Base-by-base conservation (phyloP, 345 rosid species). In the Fremontodendron californicum region DNA sequence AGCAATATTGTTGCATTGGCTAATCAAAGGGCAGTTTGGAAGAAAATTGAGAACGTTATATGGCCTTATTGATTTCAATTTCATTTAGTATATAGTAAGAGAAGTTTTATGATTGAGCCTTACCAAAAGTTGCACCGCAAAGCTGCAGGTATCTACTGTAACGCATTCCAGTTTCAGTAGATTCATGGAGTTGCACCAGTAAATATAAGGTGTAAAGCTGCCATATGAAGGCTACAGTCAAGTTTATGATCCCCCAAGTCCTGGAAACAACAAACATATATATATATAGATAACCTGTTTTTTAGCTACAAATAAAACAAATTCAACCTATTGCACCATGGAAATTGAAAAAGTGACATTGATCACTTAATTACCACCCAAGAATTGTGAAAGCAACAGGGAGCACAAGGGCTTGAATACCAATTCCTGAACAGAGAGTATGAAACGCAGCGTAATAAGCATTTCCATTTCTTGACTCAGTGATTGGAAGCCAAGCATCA, bases 401-500 rank as follows among this genome's bases (percentile, higher is more conserved):
- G 35, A 95, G 93, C n/a, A 90, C 80, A n/a, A 95, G 93, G 25
- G 94, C 96, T 80, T 93, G 99, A 42, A 86, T 54, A 29, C 98
- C 96, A 75, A 95, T 86, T 8, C 99, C 98, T 0, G 98, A 91
- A 75, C 97, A 95, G 4, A 93, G 96, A 67, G 87, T 87, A 46
- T 93, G 98, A 86, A 92, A 91, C 65, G 92, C 94, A 0, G 96
- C 94, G 61, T 94, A 93, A 71, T 71, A 88, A 8, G 90, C 84
- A 73, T 93, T 95, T 4, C 98, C 97, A 57, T 93, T 91, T 70
- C 97, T 78, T 1, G 99, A 95, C 81, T 93, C 96, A 3, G 98
- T 95, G 76, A 95, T 93, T 0, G 98, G 98, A 42, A 95, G 89
- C 99, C 99, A 95, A 15, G 96, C 96, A 37, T 91, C 93, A 9